Conservation (phyloP, 208 protist species). For the Wallacemonas sp. region DNA sequence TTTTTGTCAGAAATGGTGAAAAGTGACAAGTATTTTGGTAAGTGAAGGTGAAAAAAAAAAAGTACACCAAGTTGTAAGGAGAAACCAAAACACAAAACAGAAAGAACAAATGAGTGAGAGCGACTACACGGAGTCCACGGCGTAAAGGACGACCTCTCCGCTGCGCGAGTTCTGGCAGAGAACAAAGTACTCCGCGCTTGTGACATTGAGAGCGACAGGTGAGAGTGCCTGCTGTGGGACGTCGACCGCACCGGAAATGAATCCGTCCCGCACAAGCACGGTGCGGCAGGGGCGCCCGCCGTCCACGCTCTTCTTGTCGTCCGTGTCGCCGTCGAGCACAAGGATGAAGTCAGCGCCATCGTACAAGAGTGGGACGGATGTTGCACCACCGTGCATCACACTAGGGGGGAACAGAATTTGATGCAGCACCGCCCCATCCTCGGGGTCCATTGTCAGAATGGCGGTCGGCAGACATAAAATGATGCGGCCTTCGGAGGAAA, state of each 20-base stretch:
- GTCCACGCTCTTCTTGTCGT: not conserved
- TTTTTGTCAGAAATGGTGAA: too few relatives aligned
- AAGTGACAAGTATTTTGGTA: too few relatives aligned
- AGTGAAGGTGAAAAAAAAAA: too few relatives aligned
- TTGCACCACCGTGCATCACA: not conserved
- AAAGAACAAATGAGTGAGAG: too few relatives aligned
- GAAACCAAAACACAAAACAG: too few relatives aligned
- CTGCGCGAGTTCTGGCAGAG: not conserved
- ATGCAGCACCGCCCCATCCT: not conserved
- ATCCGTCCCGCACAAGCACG: slow-evolving; percentile 4
- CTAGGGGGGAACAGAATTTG: not conserved
- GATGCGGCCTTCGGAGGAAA: not conserved
- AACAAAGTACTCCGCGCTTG: slow-evolving; percentile 12
- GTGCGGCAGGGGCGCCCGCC: not conserved
- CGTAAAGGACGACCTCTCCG: not conserved
- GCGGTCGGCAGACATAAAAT: not conserved
- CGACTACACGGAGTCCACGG: not conserved
- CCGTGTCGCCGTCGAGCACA: too few relatives aligned
- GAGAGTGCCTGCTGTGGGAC: too few relatives aligned
- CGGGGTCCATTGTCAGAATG: not conserved
- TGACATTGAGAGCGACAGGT: not conserved
- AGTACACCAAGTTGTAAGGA: too few relatives aligned
- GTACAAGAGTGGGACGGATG: not conserved
- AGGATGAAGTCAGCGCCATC: slow-evolving; percentile 1
- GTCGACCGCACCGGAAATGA: not conserved